Base-by-base conservation (phyloP, 1,284 basidiomycete species). In the Rhodofomes roseus region DNA sequence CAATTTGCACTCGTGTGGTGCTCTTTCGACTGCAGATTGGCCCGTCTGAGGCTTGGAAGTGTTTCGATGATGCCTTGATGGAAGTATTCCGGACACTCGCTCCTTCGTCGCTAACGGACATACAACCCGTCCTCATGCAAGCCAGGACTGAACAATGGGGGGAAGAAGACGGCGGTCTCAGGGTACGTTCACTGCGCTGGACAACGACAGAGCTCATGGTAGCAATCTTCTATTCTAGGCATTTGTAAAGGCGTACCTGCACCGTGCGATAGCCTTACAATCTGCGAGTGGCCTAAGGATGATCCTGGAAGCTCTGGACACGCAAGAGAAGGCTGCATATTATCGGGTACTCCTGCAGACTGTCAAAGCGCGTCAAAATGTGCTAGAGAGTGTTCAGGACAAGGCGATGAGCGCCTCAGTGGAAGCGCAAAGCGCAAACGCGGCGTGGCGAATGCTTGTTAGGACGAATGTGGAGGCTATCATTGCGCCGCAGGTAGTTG, bases 401-500 rank as follows among this genome's bases (percentile, higher is more conserved):
- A 31, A 48, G 40, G 23, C 12, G 9, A 2, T 50, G n/a, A 27
- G 23, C 1, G 1, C 14, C 11, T 2, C n/a, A 29, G 16, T 11
- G 39, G 12, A 3, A 23, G 3, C 37, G 16, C 11, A 36, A 2
- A 23, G 25, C 14, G 20, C 57, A 46, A 36, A 22, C 22, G 16
- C 31, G 2, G 25, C 40, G 2, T 60, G 76, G 77, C 68, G 72
- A 39, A 59, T 57, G 40, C 58, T 63, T 12, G 65, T 79, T 1
- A 69, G 66, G 36, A 60, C 55, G 6, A 55, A 65, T 2, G 66
- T 83, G 2, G 70, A 76, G 63, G 67, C 67, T 1, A 70, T 85
- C 39, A 69, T 80, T 22, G 66, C 73, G 55, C 78, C 79, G 16
- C 73, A 77, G 50, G 69, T 75, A 2, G 64, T 80, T 7, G 65